Evolutionary conservation across 495 filamentous ascomycete species (phyloP), one percentile per base, ranked within the genome.

Genomic region (Chaetomidium leptoderma): DNA sequence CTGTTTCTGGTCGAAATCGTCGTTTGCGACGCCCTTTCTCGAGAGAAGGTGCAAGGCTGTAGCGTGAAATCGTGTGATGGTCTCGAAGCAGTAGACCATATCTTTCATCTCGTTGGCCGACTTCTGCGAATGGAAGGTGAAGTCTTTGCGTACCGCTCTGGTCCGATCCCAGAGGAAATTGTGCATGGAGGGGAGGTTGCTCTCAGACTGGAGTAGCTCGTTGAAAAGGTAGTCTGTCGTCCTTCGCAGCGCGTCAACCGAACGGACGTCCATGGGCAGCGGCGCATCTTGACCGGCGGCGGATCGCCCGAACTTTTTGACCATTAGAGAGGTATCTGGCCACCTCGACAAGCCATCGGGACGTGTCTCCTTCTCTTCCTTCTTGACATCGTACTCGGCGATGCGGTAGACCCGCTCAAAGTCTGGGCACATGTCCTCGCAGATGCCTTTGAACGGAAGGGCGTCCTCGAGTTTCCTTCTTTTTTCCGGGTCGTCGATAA

Each of bases 131-230:
- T 96, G 91, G 50, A 96, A 89, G 1, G 91, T 92, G 63, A 97
- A 95, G 68, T 99, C 95, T 60, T 93, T 92, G 29, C 95, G 84
- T 56, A 99, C 87, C 7, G 89, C 90, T 55, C 95, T 78, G 21
- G 92, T 96, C 21, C 95, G 83, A 70, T 97, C 92, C 90, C 95
- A 96, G 17, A 97, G 81, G 59, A 93, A 97, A 64, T 86, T 86
- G 68, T 97, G 91, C 37, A 89, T 81, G 4, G 79, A 67, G 0
- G 83, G 80, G 6, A 96, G 76, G 35, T 82, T 75, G 53, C 85
- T 78, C 19, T 83, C 74, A 5, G 83, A 78, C 45, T 79, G 78
- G 37, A 96, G 67, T 10, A 99, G 77, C 57, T 88, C 78, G 45
- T 87, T 76, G 33, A 96, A 84, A 8, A 99, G 78, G 66, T 97